Evolutionary conservation across 1,139 yeast species (phyloP).

Genomic region (Debaryomyces sp.): DNA sequence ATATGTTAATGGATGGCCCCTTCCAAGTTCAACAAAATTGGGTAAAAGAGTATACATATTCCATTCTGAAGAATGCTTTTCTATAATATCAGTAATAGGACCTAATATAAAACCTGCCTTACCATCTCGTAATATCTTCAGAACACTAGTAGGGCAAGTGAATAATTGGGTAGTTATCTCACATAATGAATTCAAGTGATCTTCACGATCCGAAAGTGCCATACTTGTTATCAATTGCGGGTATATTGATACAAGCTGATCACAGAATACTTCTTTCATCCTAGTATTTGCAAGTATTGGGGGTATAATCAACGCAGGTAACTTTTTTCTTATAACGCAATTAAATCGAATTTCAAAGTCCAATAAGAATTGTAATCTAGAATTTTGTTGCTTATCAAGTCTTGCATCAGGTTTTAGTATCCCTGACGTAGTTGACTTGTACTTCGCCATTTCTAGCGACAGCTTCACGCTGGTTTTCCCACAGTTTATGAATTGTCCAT

Average conservation of each 20-base stretch:
- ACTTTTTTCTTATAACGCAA: slow-evolving; percentile 47
- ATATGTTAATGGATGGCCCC: slow-evolving; percentile 20
- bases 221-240: slow-evolving; percentile 53
- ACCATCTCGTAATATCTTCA: slow-evolving; percentile 38
- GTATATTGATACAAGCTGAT: slow-evolving; percentile 56
- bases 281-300: slow-evolving; percentile 52
- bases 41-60: slow-evolving; percentile 32
- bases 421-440: slow-evolving; percentile 3
- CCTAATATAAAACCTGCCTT: slow-evolving; percentile 46
- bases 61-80: slow-evolving; percentile 34
- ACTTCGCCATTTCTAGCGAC: slow-evolving; percentile 1
- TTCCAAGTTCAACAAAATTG: slow-evolving; percentile 28
- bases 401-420: slow-evolving; percentile 6
- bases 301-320: slow-evolving; percentile 54
- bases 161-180: slow-evolving; percentile 65
- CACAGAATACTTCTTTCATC: slow-evolving; percentile 50
- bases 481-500: slow-evolving; percentile 29
- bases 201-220: slow-evolving; percentile 65
- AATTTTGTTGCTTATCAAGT: slow-evolving; percentile 22
- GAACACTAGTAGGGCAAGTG: slow-evolving; percentile 63
- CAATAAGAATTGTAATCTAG: slow-evolving; percentile 56
- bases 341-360: slow-evolving; percentile 60
- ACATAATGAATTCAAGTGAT: slow-evolving; percentile 53
- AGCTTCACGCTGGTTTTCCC: slow-evolving; percentile 21
- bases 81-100: slow-evolving; percentile 51